phyloP scores from a whole-genome alignment of 108 stramenopile genomes.

The Nitzschia sp. region DNA sequence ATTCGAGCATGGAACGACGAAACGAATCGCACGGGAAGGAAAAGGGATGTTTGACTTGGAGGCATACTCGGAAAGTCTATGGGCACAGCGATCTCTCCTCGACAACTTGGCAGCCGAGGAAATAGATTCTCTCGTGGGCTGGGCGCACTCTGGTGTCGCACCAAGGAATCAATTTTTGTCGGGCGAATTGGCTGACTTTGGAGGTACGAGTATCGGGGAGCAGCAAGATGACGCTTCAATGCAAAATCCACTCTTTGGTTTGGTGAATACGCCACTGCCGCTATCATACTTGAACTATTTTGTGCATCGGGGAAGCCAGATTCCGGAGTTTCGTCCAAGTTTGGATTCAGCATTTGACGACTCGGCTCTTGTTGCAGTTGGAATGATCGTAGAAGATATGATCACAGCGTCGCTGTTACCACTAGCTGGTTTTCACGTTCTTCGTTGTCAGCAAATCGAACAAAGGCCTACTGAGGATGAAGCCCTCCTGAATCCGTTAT shows the following conservation, averaged over 20 bases:
- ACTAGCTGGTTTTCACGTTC: slow-evolving; percentile 56
- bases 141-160: slow-evolving; percentile 14
- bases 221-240: too few species aligned
- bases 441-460: slow-evolving; percentile 51
- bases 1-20: neutral
- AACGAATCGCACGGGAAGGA: neutral
- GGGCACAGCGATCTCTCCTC: slow-evolving; percentile 16
- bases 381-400: slow-evolving; percentile 66
- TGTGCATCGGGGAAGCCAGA: neutral
- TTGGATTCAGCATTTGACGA: slow-evolving; percentile 30
- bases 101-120: slow-evolving; percentile 6
- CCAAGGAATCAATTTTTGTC: neutral
- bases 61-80: neutral
- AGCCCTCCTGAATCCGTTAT: neutral
- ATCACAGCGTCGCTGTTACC: slow-evolving; percentile 62
- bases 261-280: slow-evolving; percentile 24
- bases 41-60: slow-evolving; percentile 16
- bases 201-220: neutral
- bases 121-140: slow-evolving; percentile 29
- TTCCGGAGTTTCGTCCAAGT: slow-evolving; percentile 3
- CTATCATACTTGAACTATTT: slow-evolving; percentile 25
- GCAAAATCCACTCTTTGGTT: slow-evolving; percentile 16
- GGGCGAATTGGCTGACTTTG: too few species aligned
- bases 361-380: slow-evolving; percentile 60
- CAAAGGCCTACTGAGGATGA: neutral